These are phyloP conservation scores for Myxozyma monticola DNA, from an alignment of 805 yeast genomes.

Conservation along the genomic window DNA sequence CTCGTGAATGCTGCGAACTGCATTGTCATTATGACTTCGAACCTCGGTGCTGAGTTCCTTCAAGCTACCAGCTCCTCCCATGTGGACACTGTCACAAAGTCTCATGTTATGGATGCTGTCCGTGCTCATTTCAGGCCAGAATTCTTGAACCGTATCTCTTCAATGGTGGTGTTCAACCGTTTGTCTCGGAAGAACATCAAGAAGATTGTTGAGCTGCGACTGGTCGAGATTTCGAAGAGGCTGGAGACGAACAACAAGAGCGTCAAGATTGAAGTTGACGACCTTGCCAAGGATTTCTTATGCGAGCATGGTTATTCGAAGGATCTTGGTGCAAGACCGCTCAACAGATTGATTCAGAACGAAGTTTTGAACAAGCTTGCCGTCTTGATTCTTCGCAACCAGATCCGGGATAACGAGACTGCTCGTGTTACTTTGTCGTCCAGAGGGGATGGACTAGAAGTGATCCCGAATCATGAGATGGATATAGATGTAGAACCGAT, in stretches of 20 bases:
- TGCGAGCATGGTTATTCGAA: slow-evolving; percentile 85
- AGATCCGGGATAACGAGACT: slow-evolving; percentile 81
- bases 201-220: slow-evolving; percentile 84
- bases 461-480: slow-evolving; percentile 78
- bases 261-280: slow-evolving; percentile 68
- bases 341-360: slow-evolving; percentile 80
- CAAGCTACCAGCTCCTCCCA: slow-evolving; percentile 59
- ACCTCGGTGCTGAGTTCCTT: slow-evolving; percentile 91
- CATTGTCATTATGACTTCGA: slow-evolving; percentile 94
- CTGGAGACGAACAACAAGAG: slow-evolving; percentile 82
- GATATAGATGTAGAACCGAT: slow-evolving; percentile 38
- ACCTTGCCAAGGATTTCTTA: slow-evolving; percentile 76
- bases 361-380: slow-evolving; percentile 88
- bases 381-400: slow-evolving; percentile 81
- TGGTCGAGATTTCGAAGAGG: slow-evolving; percentile 80
- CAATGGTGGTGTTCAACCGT: slow-evolving; percentile 90
- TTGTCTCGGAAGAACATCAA: slow-evolving; percentile 87
- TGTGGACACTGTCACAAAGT: slow-evolving; percentile 66
- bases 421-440: slow-evolving; percentile 61
- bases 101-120: slow-evolving; percentile 79
- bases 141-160: slow-evolving; percentile 91
- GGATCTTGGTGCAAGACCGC: slow-evolving; percentile 95
- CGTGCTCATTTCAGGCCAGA: slow-evolving; percentile 94
- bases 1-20: slow-evolving; percentile 89
- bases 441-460: slow-evolving; percentile 66